A percentile compares a stretch with the other conserved stretches of the same genome.
Evolutionary conservation across 768 basidiomycete genomes (phyloP).

Genomic region (Gautieria morchelliformis): DNA sequence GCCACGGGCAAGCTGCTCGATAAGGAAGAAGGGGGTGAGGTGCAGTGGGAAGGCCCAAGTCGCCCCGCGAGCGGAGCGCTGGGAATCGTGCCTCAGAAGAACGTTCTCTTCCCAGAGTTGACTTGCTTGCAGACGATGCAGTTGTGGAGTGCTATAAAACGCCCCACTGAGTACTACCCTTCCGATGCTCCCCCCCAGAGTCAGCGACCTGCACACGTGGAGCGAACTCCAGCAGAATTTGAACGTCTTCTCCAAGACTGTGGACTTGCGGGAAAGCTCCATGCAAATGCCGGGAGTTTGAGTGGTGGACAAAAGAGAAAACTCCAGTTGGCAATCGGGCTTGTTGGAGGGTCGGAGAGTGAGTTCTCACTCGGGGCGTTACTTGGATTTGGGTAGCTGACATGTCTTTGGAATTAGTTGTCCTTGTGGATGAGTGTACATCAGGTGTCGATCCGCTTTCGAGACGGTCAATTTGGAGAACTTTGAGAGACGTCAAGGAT

Average conservation of each 20-base stretch:
- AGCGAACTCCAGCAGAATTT: slow-evolving; percentile 40
- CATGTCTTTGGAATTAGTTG: slow-evolving; percentile 8
- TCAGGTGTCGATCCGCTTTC: slow-evolving; percentile 79
- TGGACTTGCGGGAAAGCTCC: slow-evolving; percentile 60
- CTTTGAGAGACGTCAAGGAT: slow-evolving; percentile 54
- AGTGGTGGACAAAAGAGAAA: slow-evolving; percentile 80
- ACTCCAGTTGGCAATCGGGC: slow-evolving; percentile 71
- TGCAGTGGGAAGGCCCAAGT: slow-evolving; percentile 27
- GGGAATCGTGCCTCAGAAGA: slow-evolving; percentile 77
- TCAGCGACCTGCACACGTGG: slow-evolving; percentile 1
- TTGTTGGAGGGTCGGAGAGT: slow-evolving; percentile 69
- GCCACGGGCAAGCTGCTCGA: background rate
- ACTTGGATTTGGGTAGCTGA: background rate
- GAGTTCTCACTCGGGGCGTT: slow-evolving; percentile 12
- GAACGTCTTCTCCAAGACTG: slow-evolving; percentile 61
- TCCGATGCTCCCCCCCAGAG: slow-evolving; percentile 18
- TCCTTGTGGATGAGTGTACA: slow-evolving; percentile 33
- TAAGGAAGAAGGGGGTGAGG: slow-evolving; percentile 33
- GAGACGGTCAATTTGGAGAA: slow-evolving; percentile 68
- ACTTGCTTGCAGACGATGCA: slow-evolving; percentile 63
- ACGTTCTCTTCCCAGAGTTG: slow-evolving; percentile 70
- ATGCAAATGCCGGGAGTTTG: slow-evolving; percentile 54
- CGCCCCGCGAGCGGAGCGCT: slow-evolving; percentile 34
- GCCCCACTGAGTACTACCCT: slow-evolving; percentile 23
- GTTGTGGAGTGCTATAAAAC: slow-evolving; percentile 67